These are phyloP conservation scores for Colletotrichum sp. DNA, from an alignment of 2,329 filamentous ascomycete genomes.

Conservation along the genomic window DNA sequence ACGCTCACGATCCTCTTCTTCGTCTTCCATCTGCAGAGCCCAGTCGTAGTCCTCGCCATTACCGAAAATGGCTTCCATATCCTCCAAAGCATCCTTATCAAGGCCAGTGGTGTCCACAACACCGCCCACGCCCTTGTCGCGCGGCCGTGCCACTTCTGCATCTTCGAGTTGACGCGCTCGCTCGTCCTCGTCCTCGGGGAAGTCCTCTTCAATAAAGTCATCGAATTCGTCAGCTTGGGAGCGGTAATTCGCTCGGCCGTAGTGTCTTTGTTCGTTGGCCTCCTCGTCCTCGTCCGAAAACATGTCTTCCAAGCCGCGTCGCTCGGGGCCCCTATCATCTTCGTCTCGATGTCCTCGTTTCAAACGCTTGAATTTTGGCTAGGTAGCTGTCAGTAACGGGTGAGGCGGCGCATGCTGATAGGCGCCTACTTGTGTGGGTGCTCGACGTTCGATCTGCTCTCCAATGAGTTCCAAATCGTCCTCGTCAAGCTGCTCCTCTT, in stretches of 20 bases:
- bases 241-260: conserved; percentile 59
- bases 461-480: conserved; percentile 97
- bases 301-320: conserved; percentile 85
- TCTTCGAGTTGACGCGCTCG: conserved; percentile 80
- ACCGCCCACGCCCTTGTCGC: conserved; percentile 70
- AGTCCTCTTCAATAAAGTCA: conserved; percentile 97
- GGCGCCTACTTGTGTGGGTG: conserved; percentile 71
- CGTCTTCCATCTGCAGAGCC: conserved; percentile 87
- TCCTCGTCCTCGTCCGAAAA: conserved; percentile 95
- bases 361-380: conserved; percentile 95
- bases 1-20: conserved; percentile 78
- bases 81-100: conserved; percentile 90
- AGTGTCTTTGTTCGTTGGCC: conserved; percentile 58
- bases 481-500: conserved; percentile 90
- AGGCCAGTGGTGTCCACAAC: conserved; percentile 83
- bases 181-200: conserved; percentile 84
- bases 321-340: conserved; percentile 66
- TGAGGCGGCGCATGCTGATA: background rate
- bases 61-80: conserved; percentile 90
- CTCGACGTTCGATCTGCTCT: conserved; percentile 75
- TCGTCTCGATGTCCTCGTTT: conserved; percentile 89
- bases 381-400: conserved; percentile 1
- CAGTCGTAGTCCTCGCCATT: conserved; percentile 96
- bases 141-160: conserved; percentile 83
- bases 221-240: conserved; percentile 80